Evolutionary conservation across 805 yeast species (phyloP), one percentile per base, ranked within the genome.

Genomic region (Yueomyces sinensis): DNA sequence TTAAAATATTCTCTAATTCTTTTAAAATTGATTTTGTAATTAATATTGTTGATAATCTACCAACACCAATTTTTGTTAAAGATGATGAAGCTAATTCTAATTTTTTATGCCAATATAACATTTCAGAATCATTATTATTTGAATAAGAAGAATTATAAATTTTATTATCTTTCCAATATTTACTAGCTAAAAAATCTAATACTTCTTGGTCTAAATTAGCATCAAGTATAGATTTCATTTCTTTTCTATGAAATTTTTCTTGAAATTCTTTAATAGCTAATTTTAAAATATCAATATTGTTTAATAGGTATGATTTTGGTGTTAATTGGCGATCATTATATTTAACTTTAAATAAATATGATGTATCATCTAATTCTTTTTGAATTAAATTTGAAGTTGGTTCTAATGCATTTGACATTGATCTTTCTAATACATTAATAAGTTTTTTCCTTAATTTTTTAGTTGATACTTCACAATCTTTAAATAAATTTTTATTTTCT

Each of bases 291-390:
- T 91, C 99, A 24, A 91, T 73, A 37, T 91, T 83, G 50, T 82
- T 89, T 17, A 96, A 94, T 45, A 91, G 66, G 52, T 91, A 91
- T 38, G 94, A 83, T 49, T 86, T 91, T 13, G 97, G 94, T 0
- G 99, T 91, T 42, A 91, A 65, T 25, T 80, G 82, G 35, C 96
- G 72, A 57, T 91, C 99, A 52, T 91, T 91, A 59, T 86, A 91
- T 56, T 91, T 96, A 17, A 91, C 99, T 55, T 91, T 91, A 62
- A 84, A 91, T 52, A 79, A 76, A 54, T 91, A 91, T 1, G 91
- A 63, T 0, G 96, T 74, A 48, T 93, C 98, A 54, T 93, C 99
- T 30, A 87, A 68, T 56, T 91, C 98, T 49, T 76, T 87, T 41
- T 82, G 82, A 34, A 91, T 89, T 5, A 87, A 68, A 31, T 70